phyloP scores from a whole-genome alignment of 2,329 filamentous ascomycete species.

The Intubia oerlemansii region DNA sequence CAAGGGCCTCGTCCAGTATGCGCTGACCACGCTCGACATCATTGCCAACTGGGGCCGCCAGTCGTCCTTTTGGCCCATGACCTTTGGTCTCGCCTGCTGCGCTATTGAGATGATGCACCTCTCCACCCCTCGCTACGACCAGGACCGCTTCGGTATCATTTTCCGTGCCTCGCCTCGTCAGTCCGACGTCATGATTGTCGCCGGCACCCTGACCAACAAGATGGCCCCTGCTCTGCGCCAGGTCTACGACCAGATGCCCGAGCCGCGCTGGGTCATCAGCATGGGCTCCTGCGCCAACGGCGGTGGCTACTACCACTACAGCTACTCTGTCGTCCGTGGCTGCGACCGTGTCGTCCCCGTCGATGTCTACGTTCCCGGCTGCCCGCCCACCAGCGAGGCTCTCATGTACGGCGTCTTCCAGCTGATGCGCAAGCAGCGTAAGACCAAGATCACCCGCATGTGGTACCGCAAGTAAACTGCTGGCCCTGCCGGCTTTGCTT shows the following conservation, averaged over 20 bases:
- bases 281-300: conserved; percentile 55
- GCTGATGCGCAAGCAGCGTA: conserved; percentile 47
- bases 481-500: too few relatives aligned
- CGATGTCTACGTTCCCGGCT: conserved; percentile 47
- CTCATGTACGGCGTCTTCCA: conserved; percentile 38
- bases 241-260: conserved; percentile 91
- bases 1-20: conserved; percentile 68
- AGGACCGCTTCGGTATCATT: conserved; percentile 74
- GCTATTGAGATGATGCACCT: conserved; percentile 87
- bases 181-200: conserved; percentile 85
- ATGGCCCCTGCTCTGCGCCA: conserved; percentile 82
- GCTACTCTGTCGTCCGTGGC: conserved; percentile 42
- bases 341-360: conserved; percentile 46
- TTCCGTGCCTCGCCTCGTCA: conserved; percentile 76
- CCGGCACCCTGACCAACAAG: conserved; percentile 85
- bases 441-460: conserved; percentile 22
- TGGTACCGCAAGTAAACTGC: conserved; percentile 27
- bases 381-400: conserved; percentile 27
- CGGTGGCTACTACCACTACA: conserved; percentile 56
- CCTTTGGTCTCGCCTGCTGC: conserved; percentile 75
- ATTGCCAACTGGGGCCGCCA: conserved; percentile 72
- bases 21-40: conserved; percentile 58
- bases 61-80: conserved; percentile 73
- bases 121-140: conserved; percentile 72
- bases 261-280: conserved; percentile 61